Conservation (phyloP, 108 stramenopile genomes). For the Nitzschia sp. region DNA sequence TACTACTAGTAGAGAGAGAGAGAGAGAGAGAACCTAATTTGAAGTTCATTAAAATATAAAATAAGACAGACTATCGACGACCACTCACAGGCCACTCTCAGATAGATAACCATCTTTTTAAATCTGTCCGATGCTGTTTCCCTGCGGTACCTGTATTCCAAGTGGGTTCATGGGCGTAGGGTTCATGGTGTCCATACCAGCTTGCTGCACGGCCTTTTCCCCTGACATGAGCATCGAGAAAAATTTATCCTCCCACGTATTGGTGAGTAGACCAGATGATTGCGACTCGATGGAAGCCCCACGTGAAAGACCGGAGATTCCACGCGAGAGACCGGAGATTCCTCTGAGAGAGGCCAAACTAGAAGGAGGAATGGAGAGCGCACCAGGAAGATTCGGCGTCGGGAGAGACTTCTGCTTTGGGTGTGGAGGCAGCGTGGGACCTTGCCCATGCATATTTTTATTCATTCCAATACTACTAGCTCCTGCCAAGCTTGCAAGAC, state of each 20-base stretch:
- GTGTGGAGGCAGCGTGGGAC: slow-evolving; percentile 76
- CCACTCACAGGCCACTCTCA: too few relatives aligned
- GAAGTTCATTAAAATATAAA: too few relatives aligned
- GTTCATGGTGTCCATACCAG: neutral
- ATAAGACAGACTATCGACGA: too few relatives aligned
- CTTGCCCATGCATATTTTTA: slow-evolving; percentile 14
- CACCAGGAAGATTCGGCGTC: slow-evolving; percentile 32
- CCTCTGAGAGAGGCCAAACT: slow-evolving; percentile 45
- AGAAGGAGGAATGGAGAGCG: slow-evolving; percentile 27
- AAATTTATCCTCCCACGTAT: slow-evolving; percentile 80
- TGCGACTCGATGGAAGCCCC: slow-evolving; percentile 51
- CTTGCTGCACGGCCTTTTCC: slow-evolving; percentile 18
- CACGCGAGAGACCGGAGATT: slow-evolving; percentile 44
- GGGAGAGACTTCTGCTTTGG: slow-evolving; percentile 80
- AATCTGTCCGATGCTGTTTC: slow-evolving; percentile 14
- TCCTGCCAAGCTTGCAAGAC: slow-evolving; percentile 21
- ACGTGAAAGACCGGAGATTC: slow-evolving; percentile 47
- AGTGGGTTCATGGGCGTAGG: slow-evolving; percentile 12
- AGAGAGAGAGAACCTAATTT: too few relatives aligned
- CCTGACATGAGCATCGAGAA: slow-evolving; percentile 74
- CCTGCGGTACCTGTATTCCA: neutral
- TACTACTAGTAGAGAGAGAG: too few relatives aligned
- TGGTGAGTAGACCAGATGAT: slow-evolving; percentile 48
- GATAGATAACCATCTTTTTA: too few relatives aligned
- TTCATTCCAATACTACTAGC: slow-evolving; percentile 10